Conservation (phyloP, 768 basidiomycete species). For the Paxillus ammoniavirescens region DNA sequence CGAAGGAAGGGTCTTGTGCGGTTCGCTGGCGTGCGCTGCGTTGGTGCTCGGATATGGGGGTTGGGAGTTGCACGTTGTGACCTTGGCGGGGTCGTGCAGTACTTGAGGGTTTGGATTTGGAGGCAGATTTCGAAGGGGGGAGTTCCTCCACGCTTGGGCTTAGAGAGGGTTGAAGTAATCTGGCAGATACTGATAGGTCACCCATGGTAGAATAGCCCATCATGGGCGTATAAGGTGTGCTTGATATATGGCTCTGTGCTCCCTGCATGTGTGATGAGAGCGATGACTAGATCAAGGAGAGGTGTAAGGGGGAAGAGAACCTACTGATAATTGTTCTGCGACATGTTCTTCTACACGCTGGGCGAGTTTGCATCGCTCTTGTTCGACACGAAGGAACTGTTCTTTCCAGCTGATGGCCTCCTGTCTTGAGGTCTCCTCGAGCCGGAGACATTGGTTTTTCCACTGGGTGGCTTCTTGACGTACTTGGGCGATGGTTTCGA, state of each 20-base stretch:
- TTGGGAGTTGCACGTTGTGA: constrained; percentile 23
- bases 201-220: constrained; percentile 15
- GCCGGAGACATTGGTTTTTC: constrained; percentile 61
- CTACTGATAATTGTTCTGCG: constrained; percentile 46
- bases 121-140: constrained; percentile 31
- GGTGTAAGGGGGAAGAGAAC: constrained; percentile 15
- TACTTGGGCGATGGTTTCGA: constrained; percentile 58
- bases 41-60: constrained; percentile 31
- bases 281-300: not conserved
- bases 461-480: constrained; percentile 66
- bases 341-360: constrained; percentile 59
- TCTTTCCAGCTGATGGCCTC: constrained; percentile 76
- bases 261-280: constrained; percentile 10
- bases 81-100: constrained; percentile 10
- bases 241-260: constrained; percentile 13
- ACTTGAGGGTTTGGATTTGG: constrained; percentile 23
- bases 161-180: constrained; percentile 14
- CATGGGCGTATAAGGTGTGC: constrained; percentile 36
- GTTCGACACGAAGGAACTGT: constrained; percentile 71
- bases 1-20: constrained; percentile 3
- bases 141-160: constrained; percentile 29
- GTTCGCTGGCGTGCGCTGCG: constrained; percentile 22
- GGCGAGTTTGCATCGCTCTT: constrained; percentile 59
- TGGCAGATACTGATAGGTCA: constrained; percentile 31
- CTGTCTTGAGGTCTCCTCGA: constrained; percentile 44